A percentile compares a stretch with the other conserved stretches of the same genome.
phyloP scores from a whole-genome alignment of 169 alveolate genomes.

The Prorocentrum cordatum region DNA sequence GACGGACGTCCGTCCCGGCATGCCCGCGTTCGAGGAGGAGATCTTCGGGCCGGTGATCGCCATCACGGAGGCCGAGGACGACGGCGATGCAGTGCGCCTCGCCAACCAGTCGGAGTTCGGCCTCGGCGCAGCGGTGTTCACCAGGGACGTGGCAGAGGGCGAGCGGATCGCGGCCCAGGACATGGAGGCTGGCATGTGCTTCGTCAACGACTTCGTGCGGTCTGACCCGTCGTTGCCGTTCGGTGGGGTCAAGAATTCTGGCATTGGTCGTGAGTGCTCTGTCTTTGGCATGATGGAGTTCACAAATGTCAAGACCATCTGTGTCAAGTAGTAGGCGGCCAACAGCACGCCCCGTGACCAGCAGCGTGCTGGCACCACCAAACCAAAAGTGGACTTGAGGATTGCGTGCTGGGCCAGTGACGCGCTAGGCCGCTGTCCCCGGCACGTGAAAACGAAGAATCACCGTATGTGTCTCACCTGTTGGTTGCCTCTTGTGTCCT shows the following conservation, averaged over 20 bases:
- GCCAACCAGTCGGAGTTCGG: constrained; percentile 34
- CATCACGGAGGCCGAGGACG: constrained; percentile 46
- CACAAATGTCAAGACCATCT: constrained; percentile 26
- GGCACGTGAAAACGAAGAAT: no score
- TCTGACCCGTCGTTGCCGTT: constrained; percentile 58
- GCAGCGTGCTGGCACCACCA: no score
- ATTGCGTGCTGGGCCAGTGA: no score
- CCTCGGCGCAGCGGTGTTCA: constrained; percentile 31
- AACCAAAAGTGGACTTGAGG: no score
- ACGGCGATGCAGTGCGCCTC: background rate
- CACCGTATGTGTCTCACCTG: no score
- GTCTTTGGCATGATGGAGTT: constrained; percentile 54
- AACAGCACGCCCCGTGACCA: no score
- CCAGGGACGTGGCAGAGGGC: constrained; percentile 8
- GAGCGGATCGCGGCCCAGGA: constrained; percentile 16
- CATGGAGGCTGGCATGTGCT: constrained; percentile 41
- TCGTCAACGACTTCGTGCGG: constrained; percentile 60
- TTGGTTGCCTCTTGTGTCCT: no score
- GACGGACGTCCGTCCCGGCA: constrained; percentile 64
- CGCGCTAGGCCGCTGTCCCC: no score
- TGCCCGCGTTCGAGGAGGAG: constrained; percentile 44
- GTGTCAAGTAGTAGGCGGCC: no score
- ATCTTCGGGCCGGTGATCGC: constrained; percentile 61
- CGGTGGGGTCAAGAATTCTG: constrained; percentile 42
- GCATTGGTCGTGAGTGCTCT: constrained; percentile 59